Evolutionary conservation across 495 filamentous ascomycete genomes (phyloP), one percentile per base, ranked within the genome.

Genomic region (Aspergillus indologenus): DNA sequence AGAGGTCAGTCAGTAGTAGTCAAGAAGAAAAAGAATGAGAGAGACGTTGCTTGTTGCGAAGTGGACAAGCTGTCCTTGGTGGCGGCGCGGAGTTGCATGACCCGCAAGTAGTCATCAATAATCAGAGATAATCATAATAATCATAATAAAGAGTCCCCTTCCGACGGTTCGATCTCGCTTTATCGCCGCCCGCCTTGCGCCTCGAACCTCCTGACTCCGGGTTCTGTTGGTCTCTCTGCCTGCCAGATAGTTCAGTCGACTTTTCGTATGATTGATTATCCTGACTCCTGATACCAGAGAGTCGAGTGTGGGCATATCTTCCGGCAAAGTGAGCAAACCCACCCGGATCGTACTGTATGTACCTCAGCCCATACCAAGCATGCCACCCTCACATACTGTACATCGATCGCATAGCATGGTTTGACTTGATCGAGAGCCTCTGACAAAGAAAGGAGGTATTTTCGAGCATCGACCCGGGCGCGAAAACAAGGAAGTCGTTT

Each of bases 11-110:
- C 3, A 29, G 3, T 29, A 29, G 42, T 29, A 56, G 29, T 53
- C 54, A 62, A 29, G 4, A 29, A 29, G 26, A 45, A 53, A 63
- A 62, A 58, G 57, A 58, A 55, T 23, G 34, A 29, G 26, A 9
- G 26, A 29, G 26, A 4, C 12, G 12, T 40, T 40, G 40, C 29
- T 42, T 42, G 54, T 50, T 21, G 49, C 8, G 61, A 72, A 70
- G 70, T 67, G 63, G 70, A 67, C 70, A 72, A 68, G 64, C 61
- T 72, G 70, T 63, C 70, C 68, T 68, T 65, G 63, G 65, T 64
- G 60, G 62, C 53, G 61, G 62, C 56, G 60, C 45, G 62, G 48
- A 51, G 48, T 51, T 61, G 59, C 49, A 59, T 53, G 53, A 61
- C 23, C 48, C 48, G 48, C 48, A 51, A 31, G 48, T 51, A 51